These are phyloP conservation scores for Lentinus polychrous DNA, from an alignment of 1,284 basidiomycete genomes.

Conservation along the genomic window DNA sequence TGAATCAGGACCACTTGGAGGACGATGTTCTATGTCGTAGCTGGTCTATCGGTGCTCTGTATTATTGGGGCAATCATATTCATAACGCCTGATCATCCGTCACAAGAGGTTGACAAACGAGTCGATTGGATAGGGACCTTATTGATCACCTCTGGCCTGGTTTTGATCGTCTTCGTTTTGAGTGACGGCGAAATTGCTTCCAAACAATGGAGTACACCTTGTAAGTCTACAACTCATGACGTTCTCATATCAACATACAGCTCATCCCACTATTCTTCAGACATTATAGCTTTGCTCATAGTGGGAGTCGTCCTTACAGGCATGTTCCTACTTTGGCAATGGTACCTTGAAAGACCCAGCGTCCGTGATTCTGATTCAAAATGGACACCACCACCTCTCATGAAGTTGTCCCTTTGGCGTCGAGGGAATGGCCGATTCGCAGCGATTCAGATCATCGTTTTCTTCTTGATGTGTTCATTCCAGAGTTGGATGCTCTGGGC, in stretches of 20 bases:
- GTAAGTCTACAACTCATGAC: constrained; percentile 36
- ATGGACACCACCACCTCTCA: constrained; percentile 50
- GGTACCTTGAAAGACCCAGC: constrained; percentile 41
- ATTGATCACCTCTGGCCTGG: constrained; percentile 68
- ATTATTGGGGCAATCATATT: constrained; percentile 34
- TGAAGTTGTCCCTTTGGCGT: constrained; percentile 56
- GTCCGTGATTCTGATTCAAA: constrained; percentile 6
- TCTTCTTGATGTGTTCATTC: constrained; percentile 60
- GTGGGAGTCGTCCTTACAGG: constrained; percentile 50
- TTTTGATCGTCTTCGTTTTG: constrained; percentile 42
- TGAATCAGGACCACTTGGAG: constrained; percentile 40
- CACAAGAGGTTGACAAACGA: constrained; percentile 43
- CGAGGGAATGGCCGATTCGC: constrained; percentile 54
- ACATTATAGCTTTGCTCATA: constrained; percentile 52
- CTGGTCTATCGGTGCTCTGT: constrained; percentile 37
- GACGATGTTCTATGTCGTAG: constrained; percentile 46
- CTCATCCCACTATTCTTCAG: constrained; percentile 18
- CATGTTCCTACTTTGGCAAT: constrained; percentile 61
- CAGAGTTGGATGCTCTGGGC: constrained; percentile 45
- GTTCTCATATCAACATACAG: not conserved
- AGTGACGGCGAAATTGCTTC: constrained; percentile 63
- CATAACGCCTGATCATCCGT: constrained; percentile 38
- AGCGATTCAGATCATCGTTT: constrained; percentile 55
- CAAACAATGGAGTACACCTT: constrained; percentile 61
- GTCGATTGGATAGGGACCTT: constrained; percentile 83